Evolutionary conservation across 352 stramenopile species (phyloP).

Genomic region (Pythium brachiatum): DNA sequence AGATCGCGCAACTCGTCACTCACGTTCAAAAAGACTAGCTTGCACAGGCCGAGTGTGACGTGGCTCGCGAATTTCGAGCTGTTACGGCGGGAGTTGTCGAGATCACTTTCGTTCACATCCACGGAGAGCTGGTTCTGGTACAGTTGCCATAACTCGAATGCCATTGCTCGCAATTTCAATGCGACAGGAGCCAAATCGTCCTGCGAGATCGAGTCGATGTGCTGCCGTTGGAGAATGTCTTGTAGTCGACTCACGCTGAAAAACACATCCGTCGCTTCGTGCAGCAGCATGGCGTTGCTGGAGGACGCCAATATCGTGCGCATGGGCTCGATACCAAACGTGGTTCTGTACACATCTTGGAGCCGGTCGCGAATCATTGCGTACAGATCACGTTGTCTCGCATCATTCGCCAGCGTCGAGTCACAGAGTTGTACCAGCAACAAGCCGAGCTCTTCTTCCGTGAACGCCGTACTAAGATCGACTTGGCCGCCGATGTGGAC

Average conservation of each 20-base stretch:
- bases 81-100: slow-evolving; percentile 47
- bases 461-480: slow-evolving; percentile 44
- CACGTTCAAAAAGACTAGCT: slow-evolving; percentile 51
- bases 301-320: slow-evolving; percentile 39
- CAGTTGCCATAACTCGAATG: slow-evolving; percentile 70
- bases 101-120: slow-evolving; percentile 61
- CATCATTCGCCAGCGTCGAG: slow-evolving; percentile 8
- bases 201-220: slow-evolving; percentile 11
- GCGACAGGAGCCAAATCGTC: slow-evolving; percentile 28
- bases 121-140: slow-evolving; percentile 79
- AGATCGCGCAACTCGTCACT: slow-evolving; percentile 43
- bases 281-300: slow-evolving; percentile 73
- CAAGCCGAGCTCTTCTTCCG: slow-evolving; percentile 33
- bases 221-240: not conserved
- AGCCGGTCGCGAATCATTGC: slow-evolving; percentile 39
- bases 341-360: slow-evolving; percentile 66
- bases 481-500: slow-evolving; percentile 66
- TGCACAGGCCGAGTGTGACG: slow-evolving; percentile 48
- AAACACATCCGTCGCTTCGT: slow-evolving; percentile 53
- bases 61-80: slow-evolving; percentile 49
- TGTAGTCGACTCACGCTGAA: slow-evolving; percentile 42
- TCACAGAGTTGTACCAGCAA: slow-evolving; percentile 30
- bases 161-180: slow-evolving; percentile 29
- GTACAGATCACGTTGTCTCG: slow-evolving; percentile 7
- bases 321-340: slow-evolving; percentile 50